Conservation (phyloP, 257 asterid species). For the Nicotiana noctiflora region DNA sequence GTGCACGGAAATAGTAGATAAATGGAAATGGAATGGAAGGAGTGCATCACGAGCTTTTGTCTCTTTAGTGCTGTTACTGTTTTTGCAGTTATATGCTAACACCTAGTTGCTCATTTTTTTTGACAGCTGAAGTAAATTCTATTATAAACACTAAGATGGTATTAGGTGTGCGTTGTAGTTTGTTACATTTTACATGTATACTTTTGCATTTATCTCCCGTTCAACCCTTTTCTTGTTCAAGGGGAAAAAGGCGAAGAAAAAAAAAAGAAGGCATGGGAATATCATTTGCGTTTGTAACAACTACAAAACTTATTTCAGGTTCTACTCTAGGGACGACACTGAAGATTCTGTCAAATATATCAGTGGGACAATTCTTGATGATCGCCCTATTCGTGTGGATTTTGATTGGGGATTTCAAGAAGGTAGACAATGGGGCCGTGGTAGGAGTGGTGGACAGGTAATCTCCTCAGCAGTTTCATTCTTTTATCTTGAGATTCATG, state of each 20-base stretch:
- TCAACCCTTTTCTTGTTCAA: no score
- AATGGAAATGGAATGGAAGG: background rate
- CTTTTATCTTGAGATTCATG: background rate
- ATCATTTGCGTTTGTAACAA: background rate
- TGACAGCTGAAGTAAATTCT: background rate
- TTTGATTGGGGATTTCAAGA: conserved; percentile 98
- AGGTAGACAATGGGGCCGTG: conserved; percentile 99
- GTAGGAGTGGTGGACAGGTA: conserved; percentile 93
- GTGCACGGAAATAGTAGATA: background rate
- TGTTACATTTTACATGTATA: background rate
- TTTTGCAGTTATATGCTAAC: background rate
- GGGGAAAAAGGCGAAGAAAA: background rate
- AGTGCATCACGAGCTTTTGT: background rate
- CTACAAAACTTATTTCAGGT: conserved; percentile 33
- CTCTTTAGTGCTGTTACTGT: background rate
- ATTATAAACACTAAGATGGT: no score
- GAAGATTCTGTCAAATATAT: conserved; percentile 82
- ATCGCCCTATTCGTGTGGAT: conserved; percentile 96
- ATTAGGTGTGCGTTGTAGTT: background rate
- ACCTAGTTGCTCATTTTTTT: background rate
- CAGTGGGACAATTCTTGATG: conserved; percentile 95
- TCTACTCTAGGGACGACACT: conserved; percentile 85
- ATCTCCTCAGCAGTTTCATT: background rate
- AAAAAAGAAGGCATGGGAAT: background rate
- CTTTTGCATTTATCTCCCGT: background rate